Conservation (phyloP, 352 stramenopile genomes). For the Thraustotheca clavata region DNA sequence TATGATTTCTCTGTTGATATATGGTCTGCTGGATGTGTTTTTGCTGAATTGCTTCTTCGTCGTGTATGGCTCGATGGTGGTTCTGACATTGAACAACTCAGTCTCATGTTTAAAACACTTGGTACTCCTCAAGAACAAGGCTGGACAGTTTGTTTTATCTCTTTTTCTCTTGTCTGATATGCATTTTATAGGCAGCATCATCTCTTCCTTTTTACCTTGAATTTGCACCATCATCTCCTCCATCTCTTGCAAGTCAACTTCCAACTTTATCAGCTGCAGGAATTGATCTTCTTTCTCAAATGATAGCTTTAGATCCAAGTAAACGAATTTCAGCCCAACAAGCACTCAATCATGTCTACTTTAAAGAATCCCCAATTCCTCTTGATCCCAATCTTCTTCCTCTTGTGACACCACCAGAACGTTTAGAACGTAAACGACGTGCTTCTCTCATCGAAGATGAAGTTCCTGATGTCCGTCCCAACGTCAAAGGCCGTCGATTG, state of each 20-base stretch:
- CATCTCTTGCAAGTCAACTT: slow-evolving; percentile 48
- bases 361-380: slow-evolving; percentile 38
- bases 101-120: slow-evolving; percentile 54
- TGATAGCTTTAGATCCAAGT: slow-evolving; percentile 50
- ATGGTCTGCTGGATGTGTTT: slow-evolving; percentile 75
- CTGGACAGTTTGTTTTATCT: slow-evolving; percentile 28
- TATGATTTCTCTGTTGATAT: slow-evolving; percentile 61
- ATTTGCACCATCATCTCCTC: slow-evolving; percentile 62
- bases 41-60: slow-evolving; percentile 63
- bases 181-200: slow-evolving; percentile 25
- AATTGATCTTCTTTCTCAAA: slow-evolving; percentile 39
- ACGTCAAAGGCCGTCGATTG: slow-evolving; percentile 14
- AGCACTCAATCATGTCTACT: slow-evolving; percentile 56
- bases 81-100: slow-evolving; percentile 77
- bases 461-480: not conserved
- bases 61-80: slow-evolving; percentile 48
- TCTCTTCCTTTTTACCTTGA: slow-evolving; percentile 59
- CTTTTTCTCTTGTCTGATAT: not conserved
- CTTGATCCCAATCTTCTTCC: slow-evolving; percentile 9
- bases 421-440: slow-evolving; percentile 4
- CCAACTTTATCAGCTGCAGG: slow-evolving; percentile 38
- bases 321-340: slow-evolving; percentile 45
- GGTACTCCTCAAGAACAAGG: slow-evolving; percentile 54
- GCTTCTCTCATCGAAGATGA: slow-evolving; percentile 16
- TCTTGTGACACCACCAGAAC: slow-evolving; percentile 17